Base-by-base conservation (phyloP, 192 early-diverging fungal species). In the Dissophora globulifera region DNA sequence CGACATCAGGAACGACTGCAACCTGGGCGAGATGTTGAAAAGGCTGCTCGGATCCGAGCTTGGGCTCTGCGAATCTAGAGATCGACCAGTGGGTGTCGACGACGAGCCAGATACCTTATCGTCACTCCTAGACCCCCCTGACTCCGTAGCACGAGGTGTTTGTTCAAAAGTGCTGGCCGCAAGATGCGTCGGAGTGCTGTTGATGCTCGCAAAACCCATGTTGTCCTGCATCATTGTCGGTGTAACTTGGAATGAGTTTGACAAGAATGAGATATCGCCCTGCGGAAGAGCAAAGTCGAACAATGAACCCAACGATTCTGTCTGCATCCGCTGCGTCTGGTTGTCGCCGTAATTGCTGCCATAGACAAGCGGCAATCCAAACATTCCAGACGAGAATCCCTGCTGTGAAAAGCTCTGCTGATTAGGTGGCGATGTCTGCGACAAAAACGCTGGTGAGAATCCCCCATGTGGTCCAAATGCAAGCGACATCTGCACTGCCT, bases 211-310 rank as follows among this genome's bases (percentile, higher is more conserved):
- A n/a, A 43, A 49, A 10, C 58, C 57, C 50, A 54, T 30, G 13
- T 29, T 59, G 20, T 64, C 50, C 56, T 66, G 70, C 67, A 69
- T 69, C 70, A 75, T 76, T 33, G 32, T 76, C 10, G 62, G 63
- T 12, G 72, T 49, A 12, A 67, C 61, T 17, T 76, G 72, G 16
- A 76, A 67, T 19, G 72, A 76, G 12, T 64, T 64, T 15, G 72
- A 76, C 52, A 76, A 45, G 40, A 76, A 76, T 0, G 61, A 64
- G 30, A 76, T 65, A 59, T 76, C 72, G 2, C 46, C 62, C 20
- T 64, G 62, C 2, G 72, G 72, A 8, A 76, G 23, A 9, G 72
- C 63, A 50, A 76, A 76, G 46, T 76, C 72, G 38, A 76, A 76
- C 30, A 76, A 27, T 5, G 72, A 67, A 16, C 61, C 63, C 26